Evolutionary conservation across 805 yeast genomes (phyloP).

Genomic region (Scheffersomyces amazonensis): DNA sequence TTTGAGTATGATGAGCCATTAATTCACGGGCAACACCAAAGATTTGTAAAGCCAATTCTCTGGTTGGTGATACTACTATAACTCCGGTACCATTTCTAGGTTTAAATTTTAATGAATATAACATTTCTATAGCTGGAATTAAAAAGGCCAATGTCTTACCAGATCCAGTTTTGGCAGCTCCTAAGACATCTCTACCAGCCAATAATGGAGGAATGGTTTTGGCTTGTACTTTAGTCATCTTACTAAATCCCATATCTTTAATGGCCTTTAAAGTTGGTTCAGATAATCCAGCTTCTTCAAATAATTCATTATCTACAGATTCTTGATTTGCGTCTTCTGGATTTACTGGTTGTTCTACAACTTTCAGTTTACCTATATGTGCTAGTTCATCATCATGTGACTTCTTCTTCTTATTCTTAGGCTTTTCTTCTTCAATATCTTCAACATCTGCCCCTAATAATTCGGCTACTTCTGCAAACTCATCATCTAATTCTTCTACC

Average conservation of each 20-base stretch:
- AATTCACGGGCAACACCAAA: conserved; percentile 97
- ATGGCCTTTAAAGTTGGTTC: conserved; percentile 81
- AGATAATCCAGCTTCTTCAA: conserved; percentile 57
- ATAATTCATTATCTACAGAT: conserved; percentile 28
- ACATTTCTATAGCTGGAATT: conserved; percentile 91
- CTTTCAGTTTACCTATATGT: conserved; percentile 29
- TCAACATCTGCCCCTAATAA: conserved; percentile 44
- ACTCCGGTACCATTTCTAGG: conserved; percentile 99
- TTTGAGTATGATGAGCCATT: conserved; percentile 87
- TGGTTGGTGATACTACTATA: conserved; percentile 91
- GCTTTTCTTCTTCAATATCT: conserved; percentile 37
- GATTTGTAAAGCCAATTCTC: conserved; percentile 96
- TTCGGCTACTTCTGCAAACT: conserved; percentile 56
- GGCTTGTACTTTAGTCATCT: conserved; percentile 93
- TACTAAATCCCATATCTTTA: conserved; percentile 82
- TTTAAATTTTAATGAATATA: conserved; percentile 87
- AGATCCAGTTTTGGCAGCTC: conserved; percentile 99
- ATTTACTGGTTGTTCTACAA: conserved; percentile 3
- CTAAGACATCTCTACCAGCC: conserved; percentile 96
- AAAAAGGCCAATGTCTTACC: conserved; percentile 96
- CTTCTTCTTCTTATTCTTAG: conserved; percentile 15
- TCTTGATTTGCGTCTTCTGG: conserved; percentile 19
- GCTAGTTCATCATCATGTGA: conserved; percentile 18
- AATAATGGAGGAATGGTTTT: conserved; percentile 94
- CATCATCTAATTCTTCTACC: conserved; percentile 55